Conservation (phyloP, 148 eudicot species). For the Dianthus caryophyllus region DNA sequence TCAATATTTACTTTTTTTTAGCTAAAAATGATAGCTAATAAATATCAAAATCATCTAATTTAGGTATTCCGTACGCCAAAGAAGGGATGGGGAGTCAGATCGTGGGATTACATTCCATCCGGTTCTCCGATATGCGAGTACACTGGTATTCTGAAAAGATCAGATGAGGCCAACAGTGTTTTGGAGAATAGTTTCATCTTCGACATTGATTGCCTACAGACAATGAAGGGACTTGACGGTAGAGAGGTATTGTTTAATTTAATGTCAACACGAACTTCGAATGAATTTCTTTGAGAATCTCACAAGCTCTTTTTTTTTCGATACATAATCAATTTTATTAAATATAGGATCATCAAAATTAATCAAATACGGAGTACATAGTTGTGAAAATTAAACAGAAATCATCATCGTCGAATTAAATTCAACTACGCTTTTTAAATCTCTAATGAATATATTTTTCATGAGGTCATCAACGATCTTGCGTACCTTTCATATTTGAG, state of each 20-base stretch:
- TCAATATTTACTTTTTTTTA: background rate
- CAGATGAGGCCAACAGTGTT: constrained; percentile 44
- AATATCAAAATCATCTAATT: background rate
- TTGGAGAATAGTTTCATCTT: constrained; percentile 42
- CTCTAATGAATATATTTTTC: no score
- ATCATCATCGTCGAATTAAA: no score
- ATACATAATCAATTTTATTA: no score
- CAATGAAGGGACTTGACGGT: constrained; percentile 57
- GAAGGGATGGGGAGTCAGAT: constrained; percentile 58
- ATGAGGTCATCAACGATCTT: no score
- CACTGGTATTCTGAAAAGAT: constrained; percentile 37
- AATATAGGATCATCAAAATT: no score
- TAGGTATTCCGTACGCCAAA: constrained; percentile 71
- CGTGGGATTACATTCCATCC: constrained; percentile 46
- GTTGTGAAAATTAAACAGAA: no score
- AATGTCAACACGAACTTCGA: background rate
- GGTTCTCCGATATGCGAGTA: constrained; percentile 57
- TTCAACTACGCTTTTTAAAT: no score
- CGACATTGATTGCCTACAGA: constrained; percentile 55
- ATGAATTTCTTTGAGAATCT: background rate
- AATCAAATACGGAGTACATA: no score
- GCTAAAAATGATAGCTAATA: background rate
- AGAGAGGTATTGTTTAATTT: constrained; percentile 41
- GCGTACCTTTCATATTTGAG: no score
- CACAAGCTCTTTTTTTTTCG: no score